Conservation (phyloP, 176 grass and related monocot species). For the Otatea glauca region DNA sequence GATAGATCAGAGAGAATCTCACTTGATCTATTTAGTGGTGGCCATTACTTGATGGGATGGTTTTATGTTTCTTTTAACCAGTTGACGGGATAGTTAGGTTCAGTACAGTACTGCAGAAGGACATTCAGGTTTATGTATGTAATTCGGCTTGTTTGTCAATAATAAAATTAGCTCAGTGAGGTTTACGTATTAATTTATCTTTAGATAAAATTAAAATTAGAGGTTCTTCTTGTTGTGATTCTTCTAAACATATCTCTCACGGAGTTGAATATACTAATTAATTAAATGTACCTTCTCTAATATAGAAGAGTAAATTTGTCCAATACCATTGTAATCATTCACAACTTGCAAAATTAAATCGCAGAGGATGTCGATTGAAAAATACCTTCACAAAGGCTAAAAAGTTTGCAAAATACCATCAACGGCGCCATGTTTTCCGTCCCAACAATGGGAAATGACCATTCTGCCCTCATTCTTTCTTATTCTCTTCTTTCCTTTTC, state of each 20-base stretch:
- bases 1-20: slow-evolving; percentile 1
- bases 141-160: background rate
- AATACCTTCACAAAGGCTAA: too few species aligned
- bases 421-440: too few species aligned
- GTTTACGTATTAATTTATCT: background rate
- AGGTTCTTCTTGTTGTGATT: background rate
- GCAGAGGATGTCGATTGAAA: too few species aligned
- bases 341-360: too few species aligned
- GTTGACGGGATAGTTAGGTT: background rate
- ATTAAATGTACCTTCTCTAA: too few species aligned
- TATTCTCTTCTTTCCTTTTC: too few species aligned
- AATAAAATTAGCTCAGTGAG: background rate
- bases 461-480: too few species aligned
- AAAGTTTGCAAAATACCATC: too few species aligned
- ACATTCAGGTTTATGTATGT: background rate
- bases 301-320: too few species aligned
- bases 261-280: background rate
- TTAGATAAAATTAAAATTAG: background rate
- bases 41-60: background rate
- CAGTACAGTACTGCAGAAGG: background rate
- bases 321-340: too few species aligned
- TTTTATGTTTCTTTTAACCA: background rate
- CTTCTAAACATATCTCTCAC: background rate
- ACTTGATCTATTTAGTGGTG: background rate
- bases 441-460: too few species aligned